Evolutionary conservation across 306 rosid species (phyloP).

Genomic region (Canavalia ensiformis): DNA sequence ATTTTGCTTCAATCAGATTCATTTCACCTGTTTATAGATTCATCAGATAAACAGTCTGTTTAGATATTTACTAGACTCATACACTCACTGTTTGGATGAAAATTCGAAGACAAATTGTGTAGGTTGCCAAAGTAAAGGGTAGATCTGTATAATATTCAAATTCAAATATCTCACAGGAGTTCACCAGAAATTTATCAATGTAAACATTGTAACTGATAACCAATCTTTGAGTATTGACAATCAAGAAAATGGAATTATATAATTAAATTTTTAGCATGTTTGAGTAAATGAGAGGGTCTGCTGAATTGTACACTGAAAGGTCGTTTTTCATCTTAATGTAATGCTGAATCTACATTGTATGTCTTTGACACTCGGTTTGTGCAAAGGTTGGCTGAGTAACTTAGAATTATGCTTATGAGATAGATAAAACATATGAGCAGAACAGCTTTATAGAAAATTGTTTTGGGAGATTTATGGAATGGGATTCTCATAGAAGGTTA

Average conservation of each 20-base stretch:
- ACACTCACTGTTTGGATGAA: background rate
- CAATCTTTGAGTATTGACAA: background rate
- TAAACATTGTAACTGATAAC: background rate
- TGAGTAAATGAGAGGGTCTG: background rate
- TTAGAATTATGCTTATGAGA: background rate
- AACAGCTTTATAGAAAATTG: background rate
- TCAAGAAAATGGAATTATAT: background rate
- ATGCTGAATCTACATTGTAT: background rate
- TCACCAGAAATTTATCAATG: background rate
- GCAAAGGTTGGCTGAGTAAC: slow-evolving; percentile 10
- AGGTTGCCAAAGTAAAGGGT: background rate
- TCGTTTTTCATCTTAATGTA: background rate
- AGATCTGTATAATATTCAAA: background rate
- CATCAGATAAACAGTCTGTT: background rate
- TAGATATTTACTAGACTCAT: slow-evolving; percentile 4
- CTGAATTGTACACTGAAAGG: background rate
- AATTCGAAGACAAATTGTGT: background rate
- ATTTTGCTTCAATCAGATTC: too few relatives aligned
- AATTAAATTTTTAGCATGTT: background rate
- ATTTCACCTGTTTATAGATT: background rate
- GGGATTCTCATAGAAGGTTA: background rate
- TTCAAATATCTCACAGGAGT: background rate
- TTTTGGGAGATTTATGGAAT: background rate
- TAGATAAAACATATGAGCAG: background rate
- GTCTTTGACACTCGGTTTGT: background rate